These are phyloP conservation scores for Zygoascus bituminiphila DNA, from an alignment of 805 yeast species.

Conservation along the genomic window DNA sequence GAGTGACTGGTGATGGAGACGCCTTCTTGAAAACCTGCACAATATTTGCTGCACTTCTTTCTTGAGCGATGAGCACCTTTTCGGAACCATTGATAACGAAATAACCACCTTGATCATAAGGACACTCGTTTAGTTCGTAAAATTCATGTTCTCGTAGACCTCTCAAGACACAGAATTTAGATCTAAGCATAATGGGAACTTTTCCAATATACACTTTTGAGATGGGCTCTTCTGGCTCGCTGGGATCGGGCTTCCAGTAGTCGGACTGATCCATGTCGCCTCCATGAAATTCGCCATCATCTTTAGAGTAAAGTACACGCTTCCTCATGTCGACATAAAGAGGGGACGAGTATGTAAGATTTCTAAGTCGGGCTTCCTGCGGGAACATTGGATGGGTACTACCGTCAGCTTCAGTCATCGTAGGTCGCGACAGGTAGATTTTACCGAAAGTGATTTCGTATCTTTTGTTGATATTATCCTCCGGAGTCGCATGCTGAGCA, in stretches of 20 bases:
- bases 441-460: constrained; percentile 97
- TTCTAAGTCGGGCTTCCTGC: constrained; percentile 95
- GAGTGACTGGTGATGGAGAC: constrained; percentile 93
- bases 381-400: constrained; percentile 98
- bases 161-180: constrained; percentile 88
- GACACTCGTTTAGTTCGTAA: constrained; percentile 95
- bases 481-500: constrained; percentile 91
- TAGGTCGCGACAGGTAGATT: constrained; percentile 91
- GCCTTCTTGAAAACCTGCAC: constrained; percentile 98
- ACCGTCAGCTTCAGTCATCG: constrained; percentile 99
- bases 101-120: constrained; percentile 99
- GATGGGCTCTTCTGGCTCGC: constrained; percentile 58
- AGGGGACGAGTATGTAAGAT: constrained; percentile 93
- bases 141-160: constrained; percentile 88
- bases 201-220: constrained; percentile 88
- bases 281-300: constrained; percentile 29
- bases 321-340: constrained; percentile 93
- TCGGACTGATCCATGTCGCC: constrained; percentile 33
- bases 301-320: constrained; percentile 68
- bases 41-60: constrained; percentile 95
- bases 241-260: constrained; percentile 53
- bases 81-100: constrained; percentile 98
- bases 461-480: constrained; percentile 82
- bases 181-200: constrained; percentile 95
- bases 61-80: constrained; percentile 97